These are phyloP conservation scores for Hyphodiscus sp. DNA, from an alignment of 2,329 filamentous ascomycete species.

Conservation along the genomic window DNA sequence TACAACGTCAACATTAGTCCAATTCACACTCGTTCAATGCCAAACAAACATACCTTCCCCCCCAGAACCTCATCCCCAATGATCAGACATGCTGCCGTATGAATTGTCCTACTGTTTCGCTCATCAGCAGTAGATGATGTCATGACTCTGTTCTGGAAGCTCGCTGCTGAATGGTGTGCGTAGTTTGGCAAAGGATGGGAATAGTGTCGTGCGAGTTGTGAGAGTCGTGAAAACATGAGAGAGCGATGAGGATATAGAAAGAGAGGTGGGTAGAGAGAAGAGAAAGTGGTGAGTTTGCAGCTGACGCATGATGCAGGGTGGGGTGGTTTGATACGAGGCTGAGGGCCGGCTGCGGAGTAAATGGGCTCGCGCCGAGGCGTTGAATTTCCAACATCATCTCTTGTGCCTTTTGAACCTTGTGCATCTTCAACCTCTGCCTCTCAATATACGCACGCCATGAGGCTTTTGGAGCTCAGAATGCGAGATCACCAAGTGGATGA, in stretches of 20 bases:
- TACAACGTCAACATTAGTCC: slow-evolving; percentile 18
- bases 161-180: slow-evolving; percentile 35
- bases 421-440: too few species aligned
- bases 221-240: slow-evolving; percentile 69
- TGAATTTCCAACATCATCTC: too few species aligned
- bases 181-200: slow-evolving; percentile 54
- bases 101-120: slow-evolving; percentile 61
- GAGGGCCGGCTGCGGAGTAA: too few species aligned
- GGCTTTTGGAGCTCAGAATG: too few species aligned
- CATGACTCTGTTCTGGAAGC: slow-evolving; percentile 33
- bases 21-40: slow-evolving; percentile 22
- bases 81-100: slow-evolving; percentile 86
- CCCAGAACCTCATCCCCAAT: slow-evolving; percentile 97
- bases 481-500: too few species aligned
- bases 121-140: slow-evolving; percentile 43
- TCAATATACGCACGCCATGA: too few species aligned
- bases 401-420: too few species aligned
- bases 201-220: slow-evolving; percentile 67
- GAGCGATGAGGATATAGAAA: neutral
- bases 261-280: neutral
- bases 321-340: too few species aligned
- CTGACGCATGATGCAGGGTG: too few species aligned
- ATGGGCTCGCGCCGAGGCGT: too few species aligned
- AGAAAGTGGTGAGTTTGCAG: neutral
- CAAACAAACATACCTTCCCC: slow-evolving; percentile 63